A percentile compares a stretch with the other conserved stretches of the same genome.
Evolutionary conservation across 768 basidiomycete species (phyloP).

Genomic region (Leucocoprinus leucothites): DNA sequence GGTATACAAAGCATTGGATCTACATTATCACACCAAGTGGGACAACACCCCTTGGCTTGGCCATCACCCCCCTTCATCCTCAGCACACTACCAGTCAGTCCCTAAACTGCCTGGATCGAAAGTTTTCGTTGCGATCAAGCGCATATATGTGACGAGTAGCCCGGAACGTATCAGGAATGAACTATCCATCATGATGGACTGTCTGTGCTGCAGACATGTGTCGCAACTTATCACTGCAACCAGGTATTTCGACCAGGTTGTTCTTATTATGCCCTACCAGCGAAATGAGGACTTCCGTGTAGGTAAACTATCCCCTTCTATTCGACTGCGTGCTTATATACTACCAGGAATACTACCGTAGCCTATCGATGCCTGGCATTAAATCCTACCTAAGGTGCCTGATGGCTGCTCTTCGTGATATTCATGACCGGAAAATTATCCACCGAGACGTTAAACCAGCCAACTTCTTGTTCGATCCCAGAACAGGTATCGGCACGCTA

Average conservation of each 20-base stretch:
- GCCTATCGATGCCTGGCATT: conserved; percentile 70
- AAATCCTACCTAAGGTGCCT: conserved; percentile 89
- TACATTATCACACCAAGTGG: conserved; percentile 66
- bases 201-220: conserved; percentile 80
- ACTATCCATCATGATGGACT: conserved; percentile 83
- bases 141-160: conserved; percentile 95
- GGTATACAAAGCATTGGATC: conserved; percentile 96
- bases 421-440: conserved; percentile 82
- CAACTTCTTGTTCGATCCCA: conserved; percentile 92
- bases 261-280: conserved; percentile 92
- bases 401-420: conserved; percentile 85
- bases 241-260: conserved; percentile 86
- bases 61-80: conserved; percentile 55
- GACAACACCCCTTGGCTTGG: conserved; percentile 76
- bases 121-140: conserved; percentile 89
- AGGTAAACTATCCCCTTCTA: conserved; percentile 28
- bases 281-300: conserved; percentile 92
- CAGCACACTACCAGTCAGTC: conserved; percentile 60
- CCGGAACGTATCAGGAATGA: conserved; percentile 93
- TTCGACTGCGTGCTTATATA: not conserved
- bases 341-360: conserved; percentile 70
- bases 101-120: conserved; percentile 40
- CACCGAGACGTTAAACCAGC: conserved; percentile 98
- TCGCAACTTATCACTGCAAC: conserved; percentile 96
- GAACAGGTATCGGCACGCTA: conserved; percentile 77